Conservation (phyloP, 345 rosid species). For the Citrus unshiu region DNA sequence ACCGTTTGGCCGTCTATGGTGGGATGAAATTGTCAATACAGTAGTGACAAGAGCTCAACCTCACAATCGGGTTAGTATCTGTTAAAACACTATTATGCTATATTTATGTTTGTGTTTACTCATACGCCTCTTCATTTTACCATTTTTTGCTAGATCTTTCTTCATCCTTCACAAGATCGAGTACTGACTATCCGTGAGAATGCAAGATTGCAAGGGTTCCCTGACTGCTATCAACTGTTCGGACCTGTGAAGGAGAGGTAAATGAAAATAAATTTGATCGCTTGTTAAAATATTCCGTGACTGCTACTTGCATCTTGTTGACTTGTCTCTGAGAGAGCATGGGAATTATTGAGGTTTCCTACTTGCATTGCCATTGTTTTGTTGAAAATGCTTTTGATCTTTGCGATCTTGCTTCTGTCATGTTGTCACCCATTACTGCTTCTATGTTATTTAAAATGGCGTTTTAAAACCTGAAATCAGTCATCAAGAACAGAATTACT, state of each 20-base stretch:
- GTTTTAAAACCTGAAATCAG: background rate
- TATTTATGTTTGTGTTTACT: background rate
- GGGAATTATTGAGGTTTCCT: background rate
- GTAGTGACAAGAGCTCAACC: constrained; percentile 49
- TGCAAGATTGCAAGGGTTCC: constrained; percentile 50
- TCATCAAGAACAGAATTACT: background rate
- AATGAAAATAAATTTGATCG: background rate
- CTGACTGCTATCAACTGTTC: constrained; percentile 36
- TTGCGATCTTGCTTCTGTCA: background rate
- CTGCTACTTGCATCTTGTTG: background rate
- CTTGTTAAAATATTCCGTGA: background rate
- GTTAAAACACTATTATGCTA: background rate
- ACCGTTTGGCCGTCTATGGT: constrained; percentile 47
- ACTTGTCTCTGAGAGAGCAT: background rate
- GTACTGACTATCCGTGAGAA: constrained; percentile 45
- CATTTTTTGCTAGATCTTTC: constrained; percentile 6
- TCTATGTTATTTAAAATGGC: background rate
- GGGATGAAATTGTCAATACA: constrained; percentile 37
- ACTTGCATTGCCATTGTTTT: background rate
- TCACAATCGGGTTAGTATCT: constrained; percentile 33
- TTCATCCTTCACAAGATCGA: constrained; percentile 44
- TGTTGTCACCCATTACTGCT: background rate
- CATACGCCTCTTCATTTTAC: background rate
- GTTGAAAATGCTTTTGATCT: background rate
- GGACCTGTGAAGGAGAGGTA: constrained; percentile 41